Conservation (phyloP, 2,329 filamentous ascomycete genomes). For the Drechslerella dactyloides region DNA sequence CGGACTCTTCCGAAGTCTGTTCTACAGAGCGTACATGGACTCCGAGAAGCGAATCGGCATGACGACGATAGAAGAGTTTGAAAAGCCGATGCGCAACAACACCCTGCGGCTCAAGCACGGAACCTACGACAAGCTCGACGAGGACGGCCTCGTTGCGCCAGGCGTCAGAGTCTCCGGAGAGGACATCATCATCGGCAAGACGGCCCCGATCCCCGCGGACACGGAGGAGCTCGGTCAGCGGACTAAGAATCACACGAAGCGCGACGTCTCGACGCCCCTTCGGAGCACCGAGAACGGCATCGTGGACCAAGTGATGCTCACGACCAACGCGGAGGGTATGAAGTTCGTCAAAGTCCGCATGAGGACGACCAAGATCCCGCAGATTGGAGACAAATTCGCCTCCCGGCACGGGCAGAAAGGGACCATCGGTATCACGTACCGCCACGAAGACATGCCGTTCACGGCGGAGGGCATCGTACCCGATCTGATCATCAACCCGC, state of each 20-base stretch:
- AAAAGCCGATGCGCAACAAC: slow-evolving; percentile 87
- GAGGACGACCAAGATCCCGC: slow-evolving; percentile 94
- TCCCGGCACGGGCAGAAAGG: slow-evolving; percentile 99
- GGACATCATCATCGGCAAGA: slow-evolving; percentile 99
- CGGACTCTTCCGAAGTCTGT: slow-evolving; percentile 94
- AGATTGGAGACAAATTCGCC: slow-evolving; percentile 99
- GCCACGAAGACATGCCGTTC: slow-evolving; percentile 99
- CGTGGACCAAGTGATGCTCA: slow-evolving; percentile 88
- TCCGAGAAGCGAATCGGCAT: slow-evolving; percentile 96
- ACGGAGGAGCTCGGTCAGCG: slow-evolving; percentile 91
- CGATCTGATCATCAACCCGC: slow-evolving; percentile 89
- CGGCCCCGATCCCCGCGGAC: slow-evolving; percentile 89
- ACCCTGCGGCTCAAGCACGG: slow-evolving; percentile 92
- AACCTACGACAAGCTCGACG: slow-evolving; percentile 96
- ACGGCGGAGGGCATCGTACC: slow-evolving; percentile 87
- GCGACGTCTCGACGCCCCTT: slow-evolving; percentile 92
- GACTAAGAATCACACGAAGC: slow-evolving; percentile 86
- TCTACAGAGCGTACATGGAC: slow-evolving; percentile 97
- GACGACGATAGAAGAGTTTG: slow-evolving; percentile 89
- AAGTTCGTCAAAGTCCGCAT: slow-evolving; percentile 98
- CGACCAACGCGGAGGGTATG: slow-evolving; percentile 90
- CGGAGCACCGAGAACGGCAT: slow-evolving; percentile 97
- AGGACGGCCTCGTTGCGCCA: slow-evolving; percentile 91
- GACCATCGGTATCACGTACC: slow-evolving; percentile 97
- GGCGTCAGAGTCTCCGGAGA: slow-evolving; percentile 95